A percentile compares a stretch with the other conserved stretches of the same genome.
phyloP scores from a whole-genome alignment of 768 basidiomycete species.

The Podaxis rugospora region DNA sequence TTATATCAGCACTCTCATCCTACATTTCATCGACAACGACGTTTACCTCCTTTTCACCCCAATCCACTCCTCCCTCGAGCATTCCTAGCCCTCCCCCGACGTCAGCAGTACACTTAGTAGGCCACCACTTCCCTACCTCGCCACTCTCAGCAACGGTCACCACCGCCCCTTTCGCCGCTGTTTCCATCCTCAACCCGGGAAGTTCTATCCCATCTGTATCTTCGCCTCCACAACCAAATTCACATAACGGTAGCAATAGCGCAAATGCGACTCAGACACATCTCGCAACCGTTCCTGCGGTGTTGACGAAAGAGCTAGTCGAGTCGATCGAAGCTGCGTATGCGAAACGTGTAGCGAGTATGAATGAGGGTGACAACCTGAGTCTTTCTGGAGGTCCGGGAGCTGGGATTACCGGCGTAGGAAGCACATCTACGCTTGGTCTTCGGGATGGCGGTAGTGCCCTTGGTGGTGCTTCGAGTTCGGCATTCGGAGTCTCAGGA shows the following conservation, averaged over 20 bases:
- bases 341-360: constrained; percentile 24
- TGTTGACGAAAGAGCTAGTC: constrained; percentile 42
- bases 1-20: constrained; percentile 44
- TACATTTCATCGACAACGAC: constrained; percentile 27
- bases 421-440: not conserved
- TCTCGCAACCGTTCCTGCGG: constrained; percentile 12
- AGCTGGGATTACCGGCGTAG: not conserved
- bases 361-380: not conserved
- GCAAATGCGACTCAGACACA: constrained; percentile 15
- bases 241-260: constrained; percentile 12
- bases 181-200: constrained; percentile 8
- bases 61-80: constrained; percentile 18
- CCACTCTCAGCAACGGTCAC: constrained; percentile 15
- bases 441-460: not conserved
- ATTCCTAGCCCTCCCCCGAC: constrained; percentile 18
- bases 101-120: not conserved
- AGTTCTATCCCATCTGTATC: not conserved
- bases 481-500: constrained; percentile 19
- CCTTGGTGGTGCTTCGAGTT: not conserved
- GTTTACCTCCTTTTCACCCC: constrained; percentile 12
- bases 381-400: not conserved
- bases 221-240: constrained; percentile 7
- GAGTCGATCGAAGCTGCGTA: constrained; percentile 44
- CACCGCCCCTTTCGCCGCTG: constrained; percentile 15
- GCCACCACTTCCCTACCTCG: constrained; percentile 14